Evolutionary conservation across 371 early-diverging fungal genomes (phyloP).

Genomic region (Mucor plumbeus): DNA sequence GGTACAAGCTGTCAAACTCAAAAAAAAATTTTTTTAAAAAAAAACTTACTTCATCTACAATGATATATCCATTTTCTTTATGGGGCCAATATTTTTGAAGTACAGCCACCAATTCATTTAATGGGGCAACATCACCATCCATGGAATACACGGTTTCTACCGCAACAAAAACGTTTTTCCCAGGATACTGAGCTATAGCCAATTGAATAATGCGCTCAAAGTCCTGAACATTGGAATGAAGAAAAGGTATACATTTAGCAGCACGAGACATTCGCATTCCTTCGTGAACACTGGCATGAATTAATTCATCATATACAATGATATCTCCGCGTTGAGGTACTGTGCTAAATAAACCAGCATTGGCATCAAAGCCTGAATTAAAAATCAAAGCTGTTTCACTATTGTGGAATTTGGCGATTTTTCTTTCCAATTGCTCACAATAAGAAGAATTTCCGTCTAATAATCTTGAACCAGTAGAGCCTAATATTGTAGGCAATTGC

Average conservation of each 20-base stretch:
- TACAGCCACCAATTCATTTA: constrained; percentile 63
- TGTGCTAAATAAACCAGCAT: constrained; percentile 69
- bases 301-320: constrained; percentile 73
- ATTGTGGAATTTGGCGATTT: constrained; percentile 68
- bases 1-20: constrained; percentile 2
- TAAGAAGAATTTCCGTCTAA: constrained; percentile 76
- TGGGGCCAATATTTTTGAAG: constrained; percentile 52
- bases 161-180: constrained; percentile 69
- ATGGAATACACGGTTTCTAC: constrained; percentile 84
- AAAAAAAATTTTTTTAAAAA: no score
- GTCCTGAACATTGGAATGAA: constrained; percentile 76
- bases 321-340: constrained; percentile 72
- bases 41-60: constrained; percentile 67
- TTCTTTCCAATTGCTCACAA: constrained; percentile 64
- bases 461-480: constrained; percentile 82
- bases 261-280: constrained; percentile 72
- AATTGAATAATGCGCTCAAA: constrained; percentile 41
- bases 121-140: constrained; percentile 84
- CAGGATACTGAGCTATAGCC: constrained; percentile 19
- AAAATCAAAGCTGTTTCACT: constrained; percentile 72
- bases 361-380: constrained; percentile 89
- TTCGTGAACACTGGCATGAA: constrained; percentile 87
- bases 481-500: constrained; percentile 49
- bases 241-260: constrained; percentile 53
- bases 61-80: constrained; percentile 57